Percentiles rank a stretch among this genome's conserved stretches.
Evolutionary conservation across 2,329 filamentous ascomycete genomes (phyloP).

Genomic region (Trichoderma sp.): DNA sequence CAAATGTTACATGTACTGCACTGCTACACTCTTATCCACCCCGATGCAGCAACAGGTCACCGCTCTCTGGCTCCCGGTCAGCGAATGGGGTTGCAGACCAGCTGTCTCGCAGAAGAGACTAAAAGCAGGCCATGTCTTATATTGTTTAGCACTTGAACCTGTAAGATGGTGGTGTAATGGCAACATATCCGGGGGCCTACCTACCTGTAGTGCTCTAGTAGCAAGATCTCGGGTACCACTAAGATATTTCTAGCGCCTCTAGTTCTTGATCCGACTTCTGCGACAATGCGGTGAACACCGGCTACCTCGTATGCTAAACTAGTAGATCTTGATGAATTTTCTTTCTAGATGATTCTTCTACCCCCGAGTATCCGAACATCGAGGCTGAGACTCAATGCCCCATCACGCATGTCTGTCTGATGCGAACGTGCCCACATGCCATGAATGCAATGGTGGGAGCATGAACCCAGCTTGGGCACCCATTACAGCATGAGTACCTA

Average conservation of each 20-base stretch:
- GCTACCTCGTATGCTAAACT: neutral
- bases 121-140: neutral
- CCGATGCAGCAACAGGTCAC: neutral
- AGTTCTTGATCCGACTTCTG: neutral
- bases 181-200: neutral
- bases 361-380: no score
- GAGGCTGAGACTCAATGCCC: neutral
- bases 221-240: neutral
- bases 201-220: neutral
- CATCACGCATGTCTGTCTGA: neutral
- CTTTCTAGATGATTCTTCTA: neutral
- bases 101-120: neutral
- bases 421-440: neutral
- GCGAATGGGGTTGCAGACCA: conserved; percentile 4
- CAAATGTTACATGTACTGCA: neutral
- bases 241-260: neutral
- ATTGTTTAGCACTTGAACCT: neutral
- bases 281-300: neutral
- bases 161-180: neutral
- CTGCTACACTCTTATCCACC: conserved; percentile 2
- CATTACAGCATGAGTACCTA: neutral
- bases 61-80: neutral
- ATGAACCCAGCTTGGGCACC: neutral
- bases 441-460: neutral
- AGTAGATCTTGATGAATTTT: neutral